These are phyloP conservation scores for Santalum album DNA, from an alignment of 164 flowering plant genomes.

Conservation along the genomic window DNA sequence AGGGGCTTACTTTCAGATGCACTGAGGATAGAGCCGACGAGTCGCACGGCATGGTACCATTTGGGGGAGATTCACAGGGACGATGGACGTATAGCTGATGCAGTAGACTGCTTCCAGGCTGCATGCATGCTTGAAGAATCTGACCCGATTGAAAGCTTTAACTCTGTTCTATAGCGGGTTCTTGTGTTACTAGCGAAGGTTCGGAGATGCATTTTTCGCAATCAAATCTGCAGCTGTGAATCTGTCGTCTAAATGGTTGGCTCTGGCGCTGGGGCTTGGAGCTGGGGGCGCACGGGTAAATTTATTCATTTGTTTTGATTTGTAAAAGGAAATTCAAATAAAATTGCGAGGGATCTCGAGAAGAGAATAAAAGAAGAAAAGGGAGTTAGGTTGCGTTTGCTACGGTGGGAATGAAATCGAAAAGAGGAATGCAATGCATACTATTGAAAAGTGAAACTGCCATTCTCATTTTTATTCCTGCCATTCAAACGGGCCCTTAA, in stretches of 20 bases:
- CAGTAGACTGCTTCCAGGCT: conserved; percentile 90
- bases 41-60: conserved; percentile 76
- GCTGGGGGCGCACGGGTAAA: neutral
- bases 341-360: too few relatives aligned
- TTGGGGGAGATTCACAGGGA: conserved; percentile 69
- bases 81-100: conserved; percentile 77
- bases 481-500: too few relatives aligned
- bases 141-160: conserved; percentile 82
- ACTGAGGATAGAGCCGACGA: conserved; percentile 79
- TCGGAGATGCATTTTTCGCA: neutral
- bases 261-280: neutral
- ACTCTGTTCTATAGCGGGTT: conserved; percentile 27
- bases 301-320: neutral
- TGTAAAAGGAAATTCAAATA: too few relatives aligned
- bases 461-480: too few relatives aligned
- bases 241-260: neutral
- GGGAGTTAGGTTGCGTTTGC: too few relatives aligned
- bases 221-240: neutral
- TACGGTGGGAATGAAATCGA: too few relatives aligned
- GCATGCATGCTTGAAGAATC: conserved; percentile 94
- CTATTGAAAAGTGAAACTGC: too few relatives aligned
- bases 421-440: too few relatives aligned
- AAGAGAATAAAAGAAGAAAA: too few relatives aligned
- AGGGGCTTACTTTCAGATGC: conserved; percentile 86
- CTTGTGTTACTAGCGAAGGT: neutral